Percentiles rank a stretch among this genome's conserved stretches.
Conservation (phyloP, 768 basidiomycete species). For the Boletales sp. region DNA sequence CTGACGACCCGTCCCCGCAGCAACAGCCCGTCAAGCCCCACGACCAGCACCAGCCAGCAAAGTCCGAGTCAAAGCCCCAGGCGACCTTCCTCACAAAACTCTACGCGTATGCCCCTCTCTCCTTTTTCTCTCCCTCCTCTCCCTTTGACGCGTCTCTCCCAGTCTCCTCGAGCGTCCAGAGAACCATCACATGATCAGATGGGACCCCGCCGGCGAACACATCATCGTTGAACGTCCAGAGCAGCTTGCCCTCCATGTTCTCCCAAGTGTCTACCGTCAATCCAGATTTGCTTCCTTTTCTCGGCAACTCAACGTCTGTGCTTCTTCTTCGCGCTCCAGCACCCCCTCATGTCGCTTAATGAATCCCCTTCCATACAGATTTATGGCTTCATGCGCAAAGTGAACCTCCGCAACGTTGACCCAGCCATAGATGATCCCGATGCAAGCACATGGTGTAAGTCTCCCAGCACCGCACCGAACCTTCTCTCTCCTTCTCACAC, state of each 20-base stretch:
- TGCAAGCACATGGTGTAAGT: slow-evolving; percentile 95
- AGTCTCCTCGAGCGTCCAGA: slow-evolving; percentile 88
- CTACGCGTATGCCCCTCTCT: slow-evolving; percentile 69
- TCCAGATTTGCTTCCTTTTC: slow-evolving; percentile 97
- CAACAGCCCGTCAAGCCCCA: slow-evolving; percentile 29
- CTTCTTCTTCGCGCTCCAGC: slow-evolving; percentile 28
- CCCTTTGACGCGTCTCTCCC: slow-evolving; percentile 20
- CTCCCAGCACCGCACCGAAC: slow-evolving; percentile 11
- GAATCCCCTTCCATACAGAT: slow-evolving; percentile 52
- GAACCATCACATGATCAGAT: slow-evolving; percentile 96
- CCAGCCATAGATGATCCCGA: slow-evolving; percentile 94
- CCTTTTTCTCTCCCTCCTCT: slow-evolving; percentile 1
- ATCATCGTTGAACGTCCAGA: slow-evolving; percentile 95
- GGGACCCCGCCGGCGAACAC: slow-evolving; percentile 90
- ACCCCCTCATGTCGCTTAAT: slow-evolving; percentile 11
- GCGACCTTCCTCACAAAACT: slow-evolving; percentile 97
- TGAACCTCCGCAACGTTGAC: slow-evolving; percentile 93
- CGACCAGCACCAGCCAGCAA: slow-evolving; percentile 50
- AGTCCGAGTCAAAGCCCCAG: slow-evolving; percentile 78
- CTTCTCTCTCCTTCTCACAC: slow-evolving; percentile 20
- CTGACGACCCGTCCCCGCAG: slow-evolving; percentile 46
- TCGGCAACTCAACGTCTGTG: slow-evolving; percentile 89
- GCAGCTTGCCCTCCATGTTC: slow-evolving; percentile 89
- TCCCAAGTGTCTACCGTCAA: slow-evolving; percentile 93
- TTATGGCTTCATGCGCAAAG: slow-evolving; percentile 98